Evolutionary conservation across 345 rosid species (phyloP), one percentile per base, ranked within the genome.

Genomic region (Mallotus nudiflorus): DNA sequence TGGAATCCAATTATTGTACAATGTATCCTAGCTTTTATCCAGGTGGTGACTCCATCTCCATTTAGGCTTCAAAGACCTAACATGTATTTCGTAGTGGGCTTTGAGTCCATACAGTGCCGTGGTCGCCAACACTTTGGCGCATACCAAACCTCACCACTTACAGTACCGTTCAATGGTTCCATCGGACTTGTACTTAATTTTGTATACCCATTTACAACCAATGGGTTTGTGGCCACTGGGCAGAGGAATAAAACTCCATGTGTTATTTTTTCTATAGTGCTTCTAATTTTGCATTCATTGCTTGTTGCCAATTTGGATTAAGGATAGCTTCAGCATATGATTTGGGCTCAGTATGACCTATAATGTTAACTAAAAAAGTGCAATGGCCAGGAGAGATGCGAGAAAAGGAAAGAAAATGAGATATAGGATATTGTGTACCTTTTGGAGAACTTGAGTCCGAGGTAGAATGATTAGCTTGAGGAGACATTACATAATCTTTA

Each of bases 101-200:
- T n/a, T n/a, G n/a, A n/a, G n/a, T n/a, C n/a, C n/a, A n/a, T n/a
- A n/a, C n/a, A n/a, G n/a, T n/a, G n/a, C n/a, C n/a, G n/a, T n/a
- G n/a, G n/a, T n/a, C n/a, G n/a, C n/a, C n/a, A n/a, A n/a, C n/a
- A n/a, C n/a, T n/a, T n/a, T n/a, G n/a, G n/a, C n/a, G n/a, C n/a
- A n/a, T n/a, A n/a, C n/a, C n/a, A n/a, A n/a, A n/a, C n/a, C n/a
- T n/a, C n/a, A n/a, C n/a, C n/a, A n/a, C n/a, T n/a, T n/a, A n/a
- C n/a, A n/a, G 5, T 45, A 10, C 3, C 18, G 5, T 14, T 62
- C 65, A 39, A 61, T 61, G 5, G 28, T 61, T 1, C 65, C 65
- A 39, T 61, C 65, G 19, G 48, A 61, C 3, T 29, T 57, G n/a
- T 57, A 57, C n/a, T n/a, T n/a, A n/a, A n/a, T n/a, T n/a, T n/a